Base-by-base conservation (phyloP, 2,329 filamentous ascomycete species). In the Claviceps africana region DNA sequence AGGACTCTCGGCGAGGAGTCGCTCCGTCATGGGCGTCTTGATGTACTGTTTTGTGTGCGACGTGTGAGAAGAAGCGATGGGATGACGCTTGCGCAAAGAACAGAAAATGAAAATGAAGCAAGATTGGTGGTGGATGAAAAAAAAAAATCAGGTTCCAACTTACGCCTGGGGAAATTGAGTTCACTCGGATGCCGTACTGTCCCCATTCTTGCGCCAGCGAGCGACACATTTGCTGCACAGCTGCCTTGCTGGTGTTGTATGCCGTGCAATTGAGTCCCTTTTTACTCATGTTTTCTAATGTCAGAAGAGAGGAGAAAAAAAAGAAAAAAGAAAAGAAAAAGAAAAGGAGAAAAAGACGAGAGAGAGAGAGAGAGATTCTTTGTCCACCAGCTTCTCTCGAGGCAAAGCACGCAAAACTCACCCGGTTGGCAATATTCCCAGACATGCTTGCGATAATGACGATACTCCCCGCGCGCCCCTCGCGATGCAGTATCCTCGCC, bases 21-120 rank as follows among this genome's bases (percentile, higher is more conserved):
- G 77, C 64, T 87, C 79, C 1, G 91, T 86, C 89, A 95, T 95
- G 22, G 84, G 80, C 1, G 86, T 89, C 22, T 85, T 77, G 61
- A 89, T 88, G 64, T 89, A 88, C 9, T 54, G 39, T 74, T 74
- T 53, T 46, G 42, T 31, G 44, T n/a, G 28, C 9, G 28, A 19
- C 13, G 44, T 28, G 44, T 30, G 21, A 46, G 44, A 46, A 19
- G 17, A 28, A 6, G 28, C 3, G 17, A 31, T 28, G 44, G 31
- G 17, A 3, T 17, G 9, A 21, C 21, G 21, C 17, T 15, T 7
- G 1, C 3, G 1, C 31, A 19, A 3, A 46, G 17, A 25, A 31
- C 0, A 9, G 17, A 11, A 30, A 19, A 15, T 5, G 2, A 3
- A 15, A 44, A 7, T 25, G 15, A 25, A 8, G 11, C 2, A 7